These are phyloP conservation scores for Geum urbanum DNA, from an alignment of 306 rosid species.

Conservation along the genomic window DNA sequence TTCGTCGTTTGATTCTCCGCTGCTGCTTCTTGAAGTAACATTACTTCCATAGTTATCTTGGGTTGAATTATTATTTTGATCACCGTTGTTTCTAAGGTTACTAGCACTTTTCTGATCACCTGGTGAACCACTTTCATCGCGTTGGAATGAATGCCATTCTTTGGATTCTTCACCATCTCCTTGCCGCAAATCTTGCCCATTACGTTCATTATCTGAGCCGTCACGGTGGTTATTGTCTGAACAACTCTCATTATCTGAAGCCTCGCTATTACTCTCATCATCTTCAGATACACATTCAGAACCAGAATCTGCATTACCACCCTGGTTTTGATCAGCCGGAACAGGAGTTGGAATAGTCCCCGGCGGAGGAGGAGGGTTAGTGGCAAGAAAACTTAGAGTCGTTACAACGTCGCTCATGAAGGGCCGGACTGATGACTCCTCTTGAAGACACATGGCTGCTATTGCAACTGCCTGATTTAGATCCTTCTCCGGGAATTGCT, in stretches of 20 bases:
- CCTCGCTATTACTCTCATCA: conserved; percentile 12
- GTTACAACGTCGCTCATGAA: conserved; percentile 76
- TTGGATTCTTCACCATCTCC: conserved; percentile 25
- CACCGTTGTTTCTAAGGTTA: conserved; percentile 24
- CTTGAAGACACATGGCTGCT: conserved; percentile 94
- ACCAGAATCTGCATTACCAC: background rate
- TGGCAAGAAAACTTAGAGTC: conserved; percentile 70
- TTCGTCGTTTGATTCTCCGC: conserved; percentile 15
- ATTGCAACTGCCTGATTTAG: conserved; percentile 85
- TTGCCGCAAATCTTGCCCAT: conserved; percentile 15
- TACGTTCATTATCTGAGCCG: conserved; percentile 9
- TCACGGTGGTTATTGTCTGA: background rate
- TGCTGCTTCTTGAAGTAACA: conserved; percentile 13
- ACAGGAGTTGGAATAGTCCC: conserved; percentile 22
- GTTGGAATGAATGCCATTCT: conserved; percentile 29
- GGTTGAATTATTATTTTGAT: conserved; percentile 11
- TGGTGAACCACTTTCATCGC: conserved; percentile 31
- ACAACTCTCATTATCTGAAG: conserved; percentile 17
- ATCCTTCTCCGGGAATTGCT: conserved; percentile 70
- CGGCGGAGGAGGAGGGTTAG: conserved; percentile 29
- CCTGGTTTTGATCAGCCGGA: conserved; percentile 6
- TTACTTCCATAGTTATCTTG: conserved; percentile 20
- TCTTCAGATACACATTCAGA: conserved; percentile 8
- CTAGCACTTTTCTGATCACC: conserved; percentile 17
- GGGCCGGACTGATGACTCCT: conserved; percentile 81